phyloP scores from a whole-genome alignment of 805 yeast genomes.

The Phaffomyces thermotolerans region DNA sequence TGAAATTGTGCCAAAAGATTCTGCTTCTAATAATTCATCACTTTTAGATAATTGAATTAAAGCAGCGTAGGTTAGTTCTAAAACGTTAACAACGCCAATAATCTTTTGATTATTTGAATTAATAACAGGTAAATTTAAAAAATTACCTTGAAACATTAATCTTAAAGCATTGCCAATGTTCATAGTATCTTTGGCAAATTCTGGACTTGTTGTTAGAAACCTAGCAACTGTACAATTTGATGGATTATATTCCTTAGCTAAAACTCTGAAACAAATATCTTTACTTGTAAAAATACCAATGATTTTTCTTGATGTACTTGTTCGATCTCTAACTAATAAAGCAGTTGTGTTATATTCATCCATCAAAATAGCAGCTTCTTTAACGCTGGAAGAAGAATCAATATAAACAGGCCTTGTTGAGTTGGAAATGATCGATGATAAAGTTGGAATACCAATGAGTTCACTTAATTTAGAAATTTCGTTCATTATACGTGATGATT shows the following conservation, averaged over 20 bases:
- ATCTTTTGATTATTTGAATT: constrained; percentile 21
- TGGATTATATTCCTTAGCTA: constrained; percentile 32
- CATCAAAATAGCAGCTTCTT: constrained; percentile 34
- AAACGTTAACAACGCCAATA: constrained; percentile 37
- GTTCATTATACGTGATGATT: constrained; percentile 21
- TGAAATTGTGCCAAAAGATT: constrained; percentile 14
- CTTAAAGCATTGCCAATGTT: constrained; percentile 38
- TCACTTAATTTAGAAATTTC: constrained; percentile 33
- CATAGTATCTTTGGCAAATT: constrained; percentile 33
- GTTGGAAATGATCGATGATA: constrained; percentile 18
- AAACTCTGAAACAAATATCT: constrained; percentile 36
- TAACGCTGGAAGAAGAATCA: constrained; percentile 31
- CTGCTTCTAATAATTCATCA: constrained; percentile 17
- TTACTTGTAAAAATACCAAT: constrained; percentile 42
- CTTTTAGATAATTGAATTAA: constrained; percentile 28
- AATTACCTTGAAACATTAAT: constrained; percentile 41
- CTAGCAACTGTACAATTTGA: constrained; percentile 32
- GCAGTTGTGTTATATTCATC: constrained; percentile 34
- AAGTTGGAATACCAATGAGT: constrained; percentile 35
- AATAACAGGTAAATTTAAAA: constrained; percentile 36
- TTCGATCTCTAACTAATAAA: constrained; percentile 30
- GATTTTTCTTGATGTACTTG: constrained; percentile 26
- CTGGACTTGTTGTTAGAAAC: constrained; percentile 40
- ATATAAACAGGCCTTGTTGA: constrained; percentile 27
- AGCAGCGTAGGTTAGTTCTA: constrained; percentile 37